phyloP scores from a whole-genome alignment of 768 basidiomycete species.

The Termitomyces sp. region DNA sequence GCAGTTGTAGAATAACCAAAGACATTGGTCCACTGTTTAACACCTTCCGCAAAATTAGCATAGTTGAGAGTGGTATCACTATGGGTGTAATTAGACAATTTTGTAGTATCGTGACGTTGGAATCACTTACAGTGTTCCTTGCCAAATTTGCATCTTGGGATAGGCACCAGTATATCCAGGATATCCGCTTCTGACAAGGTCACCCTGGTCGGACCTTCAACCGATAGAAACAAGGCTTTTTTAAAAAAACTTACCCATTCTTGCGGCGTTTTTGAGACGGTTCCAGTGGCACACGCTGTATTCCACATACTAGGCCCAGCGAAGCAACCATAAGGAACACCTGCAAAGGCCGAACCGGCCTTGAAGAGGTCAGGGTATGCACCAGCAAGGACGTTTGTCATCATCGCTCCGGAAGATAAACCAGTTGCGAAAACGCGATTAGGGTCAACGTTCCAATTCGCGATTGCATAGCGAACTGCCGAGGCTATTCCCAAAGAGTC shows the following conservation, averaged over 20 bases:
- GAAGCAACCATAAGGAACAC: conserved; percentile 52
- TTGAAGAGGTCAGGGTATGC: conserved; percentile 50
- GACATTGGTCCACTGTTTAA: conserved; percentile 54
- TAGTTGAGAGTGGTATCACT: conserved; percentile 47
- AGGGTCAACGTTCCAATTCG: conserved; percentile 40
- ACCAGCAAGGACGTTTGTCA: conserved; percentile 51
- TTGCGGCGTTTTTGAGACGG: conserved; percentile 35
- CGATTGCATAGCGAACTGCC: conserved; percentile 41
- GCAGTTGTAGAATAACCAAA: conserved; percentile 40
- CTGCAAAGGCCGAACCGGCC: conserved; percentile 44
- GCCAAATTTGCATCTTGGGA: conserved; percentile 50
- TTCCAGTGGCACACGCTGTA: conserved; percentile 37
- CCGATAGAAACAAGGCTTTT: not conserved
- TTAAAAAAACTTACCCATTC: conserved; percentile 33
- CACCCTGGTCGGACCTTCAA: conserved; percentile 25
- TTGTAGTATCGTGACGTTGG: not conserved
- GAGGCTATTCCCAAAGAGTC: conserved; percentile 48
- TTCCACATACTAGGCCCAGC: conserved; percentile 44
- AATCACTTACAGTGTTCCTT: conserved; percentile 35
- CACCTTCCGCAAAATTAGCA: conserved; percentile 43
- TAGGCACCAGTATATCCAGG: conserved; percentile 47
- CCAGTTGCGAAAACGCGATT: conserved; percentile 46
- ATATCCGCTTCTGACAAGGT: conserved; percentile 39
- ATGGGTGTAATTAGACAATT: not conserved
- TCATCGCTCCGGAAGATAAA: conserved; percentile 51